These are phyloP conservation scores for Amylostereum areolatum DNA, from an alignment of 1,284 basidiomycete genomes.

Conservation along the genomic window DNA sequence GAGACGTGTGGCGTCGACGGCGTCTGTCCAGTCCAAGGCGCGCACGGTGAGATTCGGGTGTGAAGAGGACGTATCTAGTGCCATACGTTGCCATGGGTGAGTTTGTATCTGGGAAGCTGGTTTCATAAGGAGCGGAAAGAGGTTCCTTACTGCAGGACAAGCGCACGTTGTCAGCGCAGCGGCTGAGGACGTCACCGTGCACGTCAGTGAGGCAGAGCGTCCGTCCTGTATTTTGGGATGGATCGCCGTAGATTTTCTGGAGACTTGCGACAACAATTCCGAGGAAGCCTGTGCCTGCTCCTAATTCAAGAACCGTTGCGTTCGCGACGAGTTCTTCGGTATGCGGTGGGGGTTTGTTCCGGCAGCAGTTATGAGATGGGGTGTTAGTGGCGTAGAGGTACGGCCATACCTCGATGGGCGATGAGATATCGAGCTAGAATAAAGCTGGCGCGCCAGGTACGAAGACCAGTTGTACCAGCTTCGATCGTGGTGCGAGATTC, in stretches of 20 bases:
- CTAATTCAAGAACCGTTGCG: conserved; percentile 60
- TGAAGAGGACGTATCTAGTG: conserved; percentile 44
- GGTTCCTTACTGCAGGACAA: conserved; percentile 57
- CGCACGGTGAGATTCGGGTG: conserved; percentile 39
- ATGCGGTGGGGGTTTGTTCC: neutral
- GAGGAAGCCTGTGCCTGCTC: conserved; percentile 68
- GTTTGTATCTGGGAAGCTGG: no score
- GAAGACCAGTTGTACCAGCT: conserved; percentile 67
- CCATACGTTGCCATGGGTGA: no score
- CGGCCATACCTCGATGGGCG: conserved; percentile 41
- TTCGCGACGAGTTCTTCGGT: conserved; percentile 40
- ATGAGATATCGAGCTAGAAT: conserved; percentile 61
- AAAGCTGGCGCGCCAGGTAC: conserved; percentile 72
- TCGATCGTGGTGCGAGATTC: conserved; percentile 71
- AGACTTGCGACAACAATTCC: conserved; percentile 55
- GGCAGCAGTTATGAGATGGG: conserved; percentile 1
- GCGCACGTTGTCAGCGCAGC: conserved; percentile 51
- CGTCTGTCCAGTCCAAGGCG: conserved; percentile 60
- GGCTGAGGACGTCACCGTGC: conserved; percentile 54
- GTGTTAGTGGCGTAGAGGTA: neutral
- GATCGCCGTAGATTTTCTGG: conserved; percentile 27
- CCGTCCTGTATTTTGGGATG: neutral
- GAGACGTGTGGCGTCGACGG: conserved; percentile 29
- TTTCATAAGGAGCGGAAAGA: conserved; percentile 1
- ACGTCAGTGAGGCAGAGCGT: conserved; percentile 60